These are phyloP conservation scores for Claviceps lovelessii DNA, from an alignment of 2,329 filamentous ascomycete genomes.

Conservation along the genomic window DNA sequence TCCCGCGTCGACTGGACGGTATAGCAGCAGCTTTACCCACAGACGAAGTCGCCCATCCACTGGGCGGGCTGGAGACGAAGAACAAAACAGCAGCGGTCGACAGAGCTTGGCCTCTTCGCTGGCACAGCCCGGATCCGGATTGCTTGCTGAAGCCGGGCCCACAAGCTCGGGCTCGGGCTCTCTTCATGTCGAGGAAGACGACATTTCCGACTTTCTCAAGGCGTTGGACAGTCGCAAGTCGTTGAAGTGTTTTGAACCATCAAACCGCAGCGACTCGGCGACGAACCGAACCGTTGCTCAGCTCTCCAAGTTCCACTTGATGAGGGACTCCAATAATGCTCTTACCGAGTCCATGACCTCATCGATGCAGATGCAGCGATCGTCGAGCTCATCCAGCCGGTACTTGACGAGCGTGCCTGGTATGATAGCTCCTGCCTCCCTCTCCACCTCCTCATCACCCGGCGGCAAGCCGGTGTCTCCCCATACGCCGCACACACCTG, in stretches of 20 bases:
- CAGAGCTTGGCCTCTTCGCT: constrained; percentile 58
- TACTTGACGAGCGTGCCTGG: constrained; percentile 46
- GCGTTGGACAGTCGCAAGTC: constrained; percentile 78
- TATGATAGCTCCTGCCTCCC: constrained; percentile 57
- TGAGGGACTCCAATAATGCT: constrained; percentile 78
- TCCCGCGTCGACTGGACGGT: constrained; percentile 62
- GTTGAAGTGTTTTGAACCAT: constrained; percentile 60
- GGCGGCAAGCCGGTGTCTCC: constrained; percentile 80
- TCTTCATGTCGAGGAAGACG: constrained; percentile 67
- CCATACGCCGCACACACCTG: constrained; percentile 83
- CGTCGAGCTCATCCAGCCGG: constrained; percentile 57
- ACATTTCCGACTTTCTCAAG: constrained; percentile 86
- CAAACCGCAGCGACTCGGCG: constrained; percentile 52
- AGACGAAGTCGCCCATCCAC: constrained; percentile 65
- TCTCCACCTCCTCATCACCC: constrained; percentile 77
- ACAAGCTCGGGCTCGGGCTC: constrained; percentile 55
- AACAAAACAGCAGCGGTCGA: constrained; percentile 67
- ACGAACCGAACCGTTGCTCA: constrained; percentile 66
- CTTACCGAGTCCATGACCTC: constrained; percentile 89
- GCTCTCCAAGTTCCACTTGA: constrained; percentile 70
- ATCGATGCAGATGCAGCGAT: constrained; percentile 71
- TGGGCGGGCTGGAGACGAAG: constrained; percentile 53
- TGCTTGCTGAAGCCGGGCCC: constrained; percentile 56
- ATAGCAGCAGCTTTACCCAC: constrained; percentile 89
- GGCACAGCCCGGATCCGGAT: constrained; percentile 60